These are phyloP conservation scores for Pelargonium nanum DNA, from an alignment of 345 rosid genomes.

Conservation along the genomic window DNA sequence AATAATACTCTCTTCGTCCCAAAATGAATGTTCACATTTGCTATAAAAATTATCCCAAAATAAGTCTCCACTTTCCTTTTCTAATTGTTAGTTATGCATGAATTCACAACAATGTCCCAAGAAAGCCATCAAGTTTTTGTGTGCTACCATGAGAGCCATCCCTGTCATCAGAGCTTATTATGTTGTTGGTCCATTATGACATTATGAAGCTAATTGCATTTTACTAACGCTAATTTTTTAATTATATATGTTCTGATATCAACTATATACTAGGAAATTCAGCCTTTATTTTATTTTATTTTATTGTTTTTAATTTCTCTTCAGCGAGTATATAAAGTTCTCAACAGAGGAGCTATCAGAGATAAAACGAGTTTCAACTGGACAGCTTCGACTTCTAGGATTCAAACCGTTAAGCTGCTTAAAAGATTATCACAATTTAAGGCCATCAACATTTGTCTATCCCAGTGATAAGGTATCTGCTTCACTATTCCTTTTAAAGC, in stretches of 20 bases:
- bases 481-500: conserved; percentile 5
- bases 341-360: conserved; percentile 55
- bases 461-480: conserved; percentile 86
- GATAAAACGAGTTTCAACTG: conserved; percentile 60
- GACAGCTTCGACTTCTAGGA: conserved; percentile 69
- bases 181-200: background rate
- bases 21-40: too few species aligned
- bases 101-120: too few species aligned
- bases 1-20: too few species aligned
- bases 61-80: too few species aligned
- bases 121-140: too few species aligned
- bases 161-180: too few species aligned
- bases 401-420: conserved; percentile 88
- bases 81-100: too few species aligned
- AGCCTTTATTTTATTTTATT: conserved; percentile 6
- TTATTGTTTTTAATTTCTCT: conserved; percentile 10
- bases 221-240: background rate
- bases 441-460: conserved; percentile 84
- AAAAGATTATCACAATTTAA: conserved; percentile 86
- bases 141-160: too few species aligned
- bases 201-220: background rate
- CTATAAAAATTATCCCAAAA: too few species aligned
- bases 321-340: conserved; percentile 56
- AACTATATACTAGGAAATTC: conserved; percentile 9
- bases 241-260: conserved; percentile 1